Base-by-base conservation (phyloP, 257 asterid species). In the Sherardia arvensis region DNA sequence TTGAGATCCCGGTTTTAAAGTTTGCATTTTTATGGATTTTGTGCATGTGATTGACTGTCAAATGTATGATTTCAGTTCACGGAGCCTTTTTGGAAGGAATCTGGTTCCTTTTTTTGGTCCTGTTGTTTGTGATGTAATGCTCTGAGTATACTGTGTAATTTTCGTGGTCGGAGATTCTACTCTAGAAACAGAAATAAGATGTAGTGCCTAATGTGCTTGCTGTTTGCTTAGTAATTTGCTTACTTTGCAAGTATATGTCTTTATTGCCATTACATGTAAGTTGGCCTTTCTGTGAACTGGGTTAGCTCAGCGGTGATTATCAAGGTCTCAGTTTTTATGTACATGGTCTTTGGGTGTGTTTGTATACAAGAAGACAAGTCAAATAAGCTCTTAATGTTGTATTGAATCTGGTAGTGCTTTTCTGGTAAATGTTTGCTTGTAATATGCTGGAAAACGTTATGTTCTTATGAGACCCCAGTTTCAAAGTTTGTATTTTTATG, bases 21-120 rank as follows among this genome's bases (percentile, higher is more conserved):
- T 27, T 57, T 67, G 30, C 3, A 20, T 40, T 45, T 67, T 58
- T 45, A 47, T 58, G 64, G 59, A 9, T 45, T 58, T 58, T 43
- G 23, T n/a, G n/a, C n/a, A n/a, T n/a, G n/a, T 47, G 28, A 7
- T 57, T 20, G 11, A 26, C 27, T 21, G 26, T 14, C 26, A 43
- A 53, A 53, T 65, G 20, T 21, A 53, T 65, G 20, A 21, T 23
- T 14, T 12, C 18, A n/a, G 22, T 43, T 43, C n/a, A 7, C 17
- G 51, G 51, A 43, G 51, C 20, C 51, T 14, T 43, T 4, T n/a
- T 14, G 51, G 17, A 20, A 3, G 17, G 8, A 43, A 17, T 43
- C 40, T 33, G 0, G n/a, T n/a, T n/a, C n/a, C n/a, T n/a, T n/a
- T n/a, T n/a, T n/a, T n/a, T n/a, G 5, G 3, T 38, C 51, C 51